Base-by-base conservation (phyloP, 2,329 filamentous ascomycete genomes). In the Penicillium sp. region DNA sequence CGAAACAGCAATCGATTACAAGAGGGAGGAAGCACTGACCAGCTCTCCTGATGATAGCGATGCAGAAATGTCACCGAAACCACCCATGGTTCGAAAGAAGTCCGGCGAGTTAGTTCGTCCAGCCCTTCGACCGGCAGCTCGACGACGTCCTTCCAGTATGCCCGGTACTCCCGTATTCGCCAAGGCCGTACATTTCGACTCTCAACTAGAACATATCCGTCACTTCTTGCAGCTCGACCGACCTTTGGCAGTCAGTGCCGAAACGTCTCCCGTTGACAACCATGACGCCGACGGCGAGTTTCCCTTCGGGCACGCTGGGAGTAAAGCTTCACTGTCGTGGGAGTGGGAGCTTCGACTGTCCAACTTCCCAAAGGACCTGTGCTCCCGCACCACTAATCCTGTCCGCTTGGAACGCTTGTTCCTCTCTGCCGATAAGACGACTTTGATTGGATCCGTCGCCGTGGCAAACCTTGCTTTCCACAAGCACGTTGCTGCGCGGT, bases 131-230 rank as follows among this genome's bases (percentile, higher is more conserved):
- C 86, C 88, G 34, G 81, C 90, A 13, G 72, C 77, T n/a, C 84
- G 85, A 61, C 83, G 91, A 61, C 85, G 94, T 54, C 93, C 93
- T 1, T 96, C 91, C 3, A 97, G 93, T 77, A 96, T 97, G 91
- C 94, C 94, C 8, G 94, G 94, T 51, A 99, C 94, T 0, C 94
- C 94, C 0, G 94, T 93, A 8, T 97, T 93, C 71, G 89, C 89
- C 63, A 99, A 99, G 75, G 92, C 90, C 11, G 94, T 99, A n/a
- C 94, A 99, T 75, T 99, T 99, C 71, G 94, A 97, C 75, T 91
- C 93, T 23, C 91, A 96, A 69, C 85, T 97, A 34, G 94, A 97
- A 76, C 93, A 97, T 66, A 93, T 97, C 34, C 86, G 94, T 28
- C 94, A 97, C 71, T 99, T 99, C 73, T 80, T 97, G 19, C 91